Evolutionary conservation across 2,329 filamentous ascomycete species (phyloP), one percentile per base, ranked within the genome.

Genomic region (Phyllosticta paracitricarpa): DNA sequence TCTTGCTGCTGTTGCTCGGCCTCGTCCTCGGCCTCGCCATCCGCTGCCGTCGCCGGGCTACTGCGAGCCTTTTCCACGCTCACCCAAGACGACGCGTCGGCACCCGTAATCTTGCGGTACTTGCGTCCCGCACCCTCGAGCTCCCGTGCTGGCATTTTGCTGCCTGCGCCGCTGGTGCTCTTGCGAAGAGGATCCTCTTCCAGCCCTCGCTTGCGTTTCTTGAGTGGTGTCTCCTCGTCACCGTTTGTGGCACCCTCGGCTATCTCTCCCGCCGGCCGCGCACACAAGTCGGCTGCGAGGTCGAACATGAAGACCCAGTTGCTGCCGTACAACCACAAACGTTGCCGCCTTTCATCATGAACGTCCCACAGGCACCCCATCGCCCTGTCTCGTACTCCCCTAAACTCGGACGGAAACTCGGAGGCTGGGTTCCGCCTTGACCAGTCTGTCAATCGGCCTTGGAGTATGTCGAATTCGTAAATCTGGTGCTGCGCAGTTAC

Each of bases 271-370:
- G 28, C 53, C 56, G 70, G 70, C 25, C 72, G 73, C 33, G 10
- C 14, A 40, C 33, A 3, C 56, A 94, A 81, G 71, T 96, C 88
- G 68, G 83, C 82, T 22, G 83, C 83, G 30, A 96, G 77, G 72
- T 97, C 91, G 63, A 99, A 84, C 92, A 97, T 97, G 77, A 89
- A 91, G 25, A 99, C 75, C 82, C 91, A 97, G 1, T 84, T 86
- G 51, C 85, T 83, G 6, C 93, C 92, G 69, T 96, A 97, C 22
- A 97, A 76, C 91, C 93, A 97, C 7, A 93, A 75, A 14, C 93
- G 83, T 56, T 72, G 66, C 24, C 68, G 64, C 33, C 33, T 40
- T 1, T 65, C 60, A 55, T 84, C 78, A n/a, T 76, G 67, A 1
- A 87, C 79, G 70, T 95, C 89, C 92, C 93, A 97, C 51, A 96